Evolutionary conservation across 352 stramenopile genomes (phyloP), one percentile per base, ranked within the genome.

Genomic region (Elongisporangium undulatum): DNA sequence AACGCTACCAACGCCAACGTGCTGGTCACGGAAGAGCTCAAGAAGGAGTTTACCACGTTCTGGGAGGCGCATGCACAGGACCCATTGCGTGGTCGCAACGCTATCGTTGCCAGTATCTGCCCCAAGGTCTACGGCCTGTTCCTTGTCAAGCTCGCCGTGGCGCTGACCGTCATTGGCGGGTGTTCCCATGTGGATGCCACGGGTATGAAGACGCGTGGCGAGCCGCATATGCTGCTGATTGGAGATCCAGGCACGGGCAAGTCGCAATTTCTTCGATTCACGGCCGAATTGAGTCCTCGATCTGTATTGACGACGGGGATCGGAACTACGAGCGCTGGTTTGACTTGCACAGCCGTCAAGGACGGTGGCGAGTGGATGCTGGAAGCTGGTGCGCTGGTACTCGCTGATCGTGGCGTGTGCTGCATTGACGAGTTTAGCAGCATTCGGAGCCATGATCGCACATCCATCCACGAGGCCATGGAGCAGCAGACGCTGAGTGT

Each of bases 391-490:
- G 96, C 96, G 10, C 70, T 99, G 8, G 94, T 98, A 0, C 72
- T 97, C 16, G 91, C 89, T 6, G 90, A 96, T 54, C 70, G 83
- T 26, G 94, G 95, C 5, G 82, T 99, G 49, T 99, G 95, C 67
- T 99, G 93, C 67, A 99, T 99, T 69, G 96, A 99, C 77, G 96
- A 99, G 79, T 99, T 99, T 71, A 94, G 87, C 56, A 97, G 92
- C 55, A 99, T 99, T 61, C 87, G 82, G 49, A 90, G 93, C 58
- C 83, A 97, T 66, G 93, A 98, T 67, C 74, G 94, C 24, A 94
- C 89, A 12, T 96, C 91, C 1, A 98, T 98, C 61, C 95, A 98
- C 67, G 92, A 99, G 71, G 97, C 97, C 17, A 99, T 99, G 97
- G 96, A 99, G 75, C 96, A 99, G 69, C 97, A 99, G 64, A 99